A percentile compares a stretch with the other conserved stretches of the same genome.
Conservation (phyloP, 2,329 filamentous ascomycete species). For the Lasiodiplodia citricola region DNA sequence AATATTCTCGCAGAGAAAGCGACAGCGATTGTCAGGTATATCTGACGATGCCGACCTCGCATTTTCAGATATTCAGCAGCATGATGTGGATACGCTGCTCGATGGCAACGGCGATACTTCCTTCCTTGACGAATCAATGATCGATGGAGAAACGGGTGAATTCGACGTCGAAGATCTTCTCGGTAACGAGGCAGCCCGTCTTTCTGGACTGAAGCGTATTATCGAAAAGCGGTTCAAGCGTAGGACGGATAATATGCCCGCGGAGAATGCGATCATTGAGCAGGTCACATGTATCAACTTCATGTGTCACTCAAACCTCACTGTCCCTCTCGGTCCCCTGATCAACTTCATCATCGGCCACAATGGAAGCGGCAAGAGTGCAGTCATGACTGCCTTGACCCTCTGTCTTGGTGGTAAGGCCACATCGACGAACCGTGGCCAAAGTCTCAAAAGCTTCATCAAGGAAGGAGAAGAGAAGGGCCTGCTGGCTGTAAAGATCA, state of each 20-base stretch:
- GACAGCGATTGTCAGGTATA: background rate
- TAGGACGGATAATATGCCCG: constrained; percentile 65
- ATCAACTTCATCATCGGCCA: constrained; percentile 99
- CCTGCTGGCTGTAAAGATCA: constrained; percentile 71
- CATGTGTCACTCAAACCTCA: constrained; percentile 89
- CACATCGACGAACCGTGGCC: constrained; percentile 87
- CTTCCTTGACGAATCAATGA: background rate
- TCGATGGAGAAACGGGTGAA: constrained; percentile 2
- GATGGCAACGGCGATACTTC: background rate
- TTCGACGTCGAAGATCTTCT: background rate
- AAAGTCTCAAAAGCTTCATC: constrained; percentile 85
- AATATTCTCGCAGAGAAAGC: constrained; percentile 8
- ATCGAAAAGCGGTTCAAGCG: constrained; percentile 29
- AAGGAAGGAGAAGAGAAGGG: constrained; percentile 66
- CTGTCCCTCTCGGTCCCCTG: constrained; percentile 84
- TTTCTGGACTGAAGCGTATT: background rate
- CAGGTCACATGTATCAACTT: constrained; percentile 89
- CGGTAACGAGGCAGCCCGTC: background rate
- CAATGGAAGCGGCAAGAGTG: constrained; percentile 97
- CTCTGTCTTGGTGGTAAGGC: constrained; percentile 96
- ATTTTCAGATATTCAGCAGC: background rate
- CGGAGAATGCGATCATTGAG: constrained; percentile 86
- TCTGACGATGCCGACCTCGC: background rate
- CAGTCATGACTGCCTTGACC: constrained; percentile 88
- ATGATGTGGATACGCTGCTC: background rate